phyloP scores from a whole-genome alignment of 148 eudicot genomes.

The Linanthus parryae region DNA sequence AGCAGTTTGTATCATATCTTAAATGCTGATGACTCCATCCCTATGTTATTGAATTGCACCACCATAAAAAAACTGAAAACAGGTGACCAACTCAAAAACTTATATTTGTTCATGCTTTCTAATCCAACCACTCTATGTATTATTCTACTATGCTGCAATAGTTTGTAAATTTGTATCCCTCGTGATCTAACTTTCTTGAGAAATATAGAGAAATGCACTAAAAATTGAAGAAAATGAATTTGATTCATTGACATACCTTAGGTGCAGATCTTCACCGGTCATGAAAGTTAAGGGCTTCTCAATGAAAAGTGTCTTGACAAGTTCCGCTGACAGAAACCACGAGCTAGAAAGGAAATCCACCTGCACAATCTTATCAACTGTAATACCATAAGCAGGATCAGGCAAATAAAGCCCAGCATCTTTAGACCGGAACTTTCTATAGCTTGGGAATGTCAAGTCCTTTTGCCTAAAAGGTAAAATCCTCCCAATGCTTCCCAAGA shows the following conservation, averaged over 20 bases:
- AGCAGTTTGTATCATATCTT: too few species aligned
- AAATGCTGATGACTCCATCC: too few species aligned
- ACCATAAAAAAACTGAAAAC: not conserved
- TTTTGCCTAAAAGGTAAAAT: slow-evolving; percentile 86
- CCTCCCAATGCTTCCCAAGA: slow-evolving; percentile 90
- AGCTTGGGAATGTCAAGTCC: slow-evolving; percentile 90
- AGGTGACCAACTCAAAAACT: not conserved
- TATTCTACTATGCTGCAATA: too few species aligned
- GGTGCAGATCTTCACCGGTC: slow-evolving; percentile 94
- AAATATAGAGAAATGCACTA: too few species aligned
- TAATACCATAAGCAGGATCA: slow-evolving; percentile 91
- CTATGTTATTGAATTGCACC: too few species aligned
- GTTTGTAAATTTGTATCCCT: not conserved
- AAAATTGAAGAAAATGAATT: not conserved
- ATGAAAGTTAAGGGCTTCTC: slow-evolving; percentile 81
- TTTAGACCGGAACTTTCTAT: slow-evolving; percentile 76
- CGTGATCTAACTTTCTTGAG: too few species aligned
- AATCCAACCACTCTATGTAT: too few species aligned
- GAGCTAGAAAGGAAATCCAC: slow-evolving; percentile 97
- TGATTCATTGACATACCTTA: slow-evolving; percentile 44
- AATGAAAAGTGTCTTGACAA: slow-evolving; percentile 75
- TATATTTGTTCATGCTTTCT: too few species aligned
- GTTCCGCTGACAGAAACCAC: slow-evolving; percentile 87
- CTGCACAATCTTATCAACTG: slow-evolving; percentile 69
- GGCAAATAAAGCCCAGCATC: slow-evolving; percentile 98